Base-by-base conservation (phyloP, 768 basidiomycete species). In the Boletus patriciae region DNA sequence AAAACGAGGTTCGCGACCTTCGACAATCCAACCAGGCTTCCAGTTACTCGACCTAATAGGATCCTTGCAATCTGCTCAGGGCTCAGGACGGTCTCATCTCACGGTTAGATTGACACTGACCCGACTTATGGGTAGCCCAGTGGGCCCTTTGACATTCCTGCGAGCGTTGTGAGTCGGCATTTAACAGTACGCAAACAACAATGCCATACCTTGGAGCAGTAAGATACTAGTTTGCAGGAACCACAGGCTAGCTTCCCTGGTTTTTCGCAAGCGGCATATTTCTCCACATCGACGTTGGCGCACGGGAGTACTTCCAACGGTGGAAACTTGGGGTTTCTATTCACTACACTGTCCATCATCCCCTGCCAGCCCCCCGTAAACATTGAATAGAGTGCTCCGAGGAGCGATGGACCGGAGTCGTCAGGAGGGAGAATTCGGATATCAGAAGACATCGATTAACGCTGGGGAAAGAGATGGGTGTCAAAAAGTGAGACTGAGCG, bases 101-200 rank as follows among this genome's bases (percentile, higher is more conserved):
- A 46, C 11, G 45, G 7, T 7, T 38, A 37, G 8, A 34, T 31
- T 31, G 21, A 19, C 16, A 46, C 57, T 44, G 21, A 77, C 77
- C 74, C 52, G 15, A 50, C 52, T 78, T 78, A 54, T 80, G 78
- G 2, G 25, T 37, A 3, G 45, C 54, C 80, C 79, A 80, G 52
- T 80, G 79, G 19, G 40, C 61, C 19, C 38, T 65, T 61, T 80
- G 80, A 54, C 79, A 80, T 41, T 70, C 73, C 76, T 78, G 46
- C 18, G 15, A 11, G 13, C 8, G 13, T 3, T 12, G 6, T 45
- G 8, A 36, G 7, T 44, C 15, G 53, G n/a, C 19, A 13, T 27
- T 25, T 2, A 19, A 21, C 13, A 10, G 23, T 18, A 9, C 12
- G 13, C 34, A 7, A 7, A 46, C 34, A 27, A 57, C 2, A 21